Conservation (phyloP, 2,329 filamentous ascomycete genomes). For the Cercospora sp. region DNA sequence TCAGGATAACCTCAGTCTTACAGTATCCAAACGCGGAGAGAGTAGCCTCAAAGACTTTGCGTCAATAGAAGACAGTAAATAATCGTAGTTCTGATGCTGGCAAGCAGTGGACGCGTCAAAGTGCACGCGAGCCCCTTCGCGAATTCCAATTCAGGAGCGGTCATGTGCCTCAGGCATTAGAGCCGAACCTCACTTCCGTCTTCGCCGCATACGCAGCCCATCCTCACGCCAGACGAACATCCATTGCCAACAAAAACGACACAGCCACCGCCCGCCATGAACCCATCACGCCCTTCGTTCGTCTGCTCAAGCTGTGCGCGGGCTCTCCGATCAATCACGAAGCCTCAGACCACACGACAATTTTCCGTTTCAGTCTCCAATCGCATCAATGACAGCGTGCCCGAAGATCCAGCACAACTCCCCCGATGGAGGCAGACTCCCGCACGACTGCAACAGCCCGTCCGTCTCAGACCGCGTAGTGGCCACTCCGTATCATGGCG, state of each 20-base stretch:
- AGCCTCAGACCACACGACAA: conserved; percentile 6
- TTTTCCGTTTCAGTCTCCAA: conserved; percentile 28
- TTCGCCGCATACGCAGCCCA: neutral
- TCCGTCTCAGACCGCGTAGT: conserved; percentile 59
- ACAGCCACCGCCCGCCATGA: conserved; percentile 20
- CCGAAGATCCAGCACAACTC: conserved; percentile 30
- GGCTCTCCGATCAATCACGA: conserved; percentile 23
- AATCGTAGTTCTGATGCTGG: neutral
- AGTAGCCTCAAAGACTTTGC: neutral
- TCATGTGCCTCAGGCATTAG: neutral
- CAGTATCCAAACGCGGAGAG: neutral
- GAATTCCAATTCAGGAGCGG: neutral
- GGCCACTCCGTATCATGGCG: conserved; percentile 57
- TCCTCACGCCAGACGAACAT: neutral
- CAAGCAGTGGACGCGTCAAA: neutral
- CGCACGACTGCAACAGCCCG: conserved; percentile 49
- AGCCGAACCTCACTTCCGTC: conserved; percentile 5
- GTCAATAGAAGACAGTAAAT: neutral
- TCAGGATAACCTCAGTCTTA: neutral
- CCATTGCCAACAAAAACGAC: neutral
- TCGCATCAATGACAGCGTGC: conserved; percentile 15
- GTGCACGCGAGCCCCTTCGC: conserved; percentile 2
- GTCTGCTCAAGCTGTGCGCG: conserved; percentile 38
- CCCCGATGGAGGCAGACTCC: conserved; percentile 57
- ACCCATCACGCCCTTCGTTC: conserved; percentile 30